Percentiles rank a stretch among this genome's conserved stretches.
These are phyloP conservation scores for Trichosporon ovoides DNA, from an alignment of 1,284 basidiomycete genomes.

Conservation along the genomic window DNA sequence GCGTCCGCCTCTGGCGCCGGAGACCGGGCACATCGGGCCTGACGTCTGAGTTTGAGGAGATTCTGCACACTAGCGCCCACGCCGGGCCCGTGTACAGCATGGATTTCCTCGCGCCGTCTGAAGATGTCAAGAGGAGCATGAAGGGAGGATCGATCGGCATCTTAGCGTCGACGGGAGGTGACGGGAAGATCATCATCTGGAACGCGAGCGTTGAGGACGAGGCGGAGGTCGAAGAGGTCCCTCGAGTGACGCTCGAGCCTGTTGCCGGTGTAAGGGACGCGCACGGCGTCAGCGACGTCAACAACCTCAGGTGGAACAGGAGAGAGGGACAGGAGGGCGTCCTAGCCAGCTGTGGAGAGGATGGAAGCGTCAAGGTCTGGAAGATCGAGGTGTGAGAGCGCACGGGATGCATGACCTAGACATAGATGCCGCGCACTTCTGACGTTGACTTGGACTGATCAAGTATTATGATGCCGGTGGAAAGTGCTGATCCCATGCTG, in stretches of 20 bases:
- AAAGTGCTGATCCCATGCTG: too few relatives aligned
- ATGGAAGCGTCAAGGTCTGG: constrained; percentile 49
- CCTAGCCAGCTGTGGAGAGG: constrained; percentile 56
- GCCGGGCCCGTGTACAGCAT: constrained; percentile 40
- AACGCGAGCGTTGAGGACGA: constrained; percentile 20
- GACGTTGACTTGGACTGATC: too few relatives aligned
- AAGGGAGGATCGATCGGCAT: constrained; percentile 46
- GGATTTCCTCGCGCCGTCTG: constrained; percentile 26
- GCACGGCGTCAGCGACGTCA: constrained; percentile 54
- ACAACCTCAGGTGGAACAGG: constrained; percentile 54
- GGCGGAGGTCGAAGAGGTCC: constrained; percentile 30
- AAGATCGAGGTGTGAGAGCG: neutral
- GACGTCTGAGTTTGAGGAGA: constrained; percentile 35
- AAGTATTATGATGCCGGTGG: too few relatives aligned
- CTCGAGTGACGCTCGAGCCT: constrained; percentile 16
- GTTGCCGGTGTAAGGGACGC: constrained; percentile 36
- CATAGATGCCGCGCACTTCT: too few relatives aligned
- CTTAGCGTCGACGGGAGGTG: constrained; percentile 54
- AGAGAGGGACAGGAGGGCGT: constrained; percentile 44
- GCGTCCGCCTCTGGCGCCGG: constrained; percentile 52
- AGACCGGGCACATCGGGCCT: constrained; percentile 29
- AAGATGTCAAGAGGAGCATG: constrained; percentile 6
- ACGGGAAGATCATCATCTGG: constrained; percentile 56
- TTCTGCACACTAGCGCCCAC: constrained; percentile 38
- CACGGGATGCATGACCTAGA: neutral